Percentiles rank a stretch among this genome's conserved stretches.
These are phyloP conservation scores for Pichia occidentalis DNA, from an alignment of 805 yeast species.

Conservation along the genomic window DNA sequence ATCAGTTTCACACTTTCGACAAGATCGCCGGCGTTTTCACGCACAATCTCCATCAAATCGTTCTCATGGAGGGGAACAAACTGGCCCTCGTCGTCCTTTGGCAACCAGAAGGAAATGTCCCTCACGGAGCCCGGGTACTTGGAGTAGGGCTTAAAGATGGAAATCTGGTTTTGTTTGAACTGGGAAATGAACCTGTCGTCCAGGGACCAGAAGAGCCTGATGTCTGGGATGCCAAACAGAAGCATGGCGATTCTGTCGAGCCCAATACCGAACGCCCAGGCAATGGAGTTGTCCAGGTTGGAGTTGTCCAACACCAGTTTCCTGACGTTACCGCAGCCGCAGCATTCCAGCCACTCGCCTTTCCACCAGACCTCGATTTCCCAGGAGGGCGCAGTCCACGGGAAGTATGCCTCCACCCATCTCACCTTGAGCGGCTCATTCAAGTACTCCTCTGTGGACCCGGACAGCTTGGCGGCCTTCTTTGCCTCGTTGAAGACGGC, in stretches of 20 bases:
- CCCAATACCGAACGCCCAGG: constrained; percentile 98
- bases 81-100: constrained; percentile 28
- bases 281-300: constrained; percentile 60
- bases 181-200: constrained; percentile 75
- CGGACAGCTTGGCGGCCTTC: constrained; percentile 53
- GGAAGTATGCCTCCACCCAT: constrained; percentile 94
- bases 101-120: constrained; percentile 91
- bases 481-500: constrained; percentile 73
- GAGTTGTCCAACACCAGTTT: constrained; percentile 71
- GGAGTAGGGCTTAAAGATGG: constrained; percentile 80
- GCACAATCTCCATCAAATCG: constrained; percentile 89
- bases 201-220: constrained; percentile 82
- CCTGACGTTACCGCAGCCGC: constrained; percentile 90
- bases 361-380: constrained; percentile 99
- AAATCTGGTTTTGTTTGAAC: constrained; percentile 57
- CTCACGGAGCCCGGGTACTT: constrained; percentile 82
- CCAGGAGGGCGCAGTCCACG: constrained; percentile 99
- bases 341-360: constrained; percentile 95
- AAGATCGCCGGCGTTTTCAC: constrained; percentile 77
- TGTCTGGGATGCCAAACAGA: constrained; percentile 91
- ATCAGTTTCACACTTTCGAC: constrained; percentile 78
- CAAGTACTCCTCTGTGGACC: constrained; percentile 52
- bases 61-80: constrained; percentile 56
- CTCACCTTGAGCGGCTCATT: constrained; percentile 76
- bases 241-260: constrained; percentile 94